These are phyloP conservation scores for Shiraia sp. DNA, from an alignment of 2,329 filamentous ascomycete genomes.

Conservation along the genomic window DNA sequence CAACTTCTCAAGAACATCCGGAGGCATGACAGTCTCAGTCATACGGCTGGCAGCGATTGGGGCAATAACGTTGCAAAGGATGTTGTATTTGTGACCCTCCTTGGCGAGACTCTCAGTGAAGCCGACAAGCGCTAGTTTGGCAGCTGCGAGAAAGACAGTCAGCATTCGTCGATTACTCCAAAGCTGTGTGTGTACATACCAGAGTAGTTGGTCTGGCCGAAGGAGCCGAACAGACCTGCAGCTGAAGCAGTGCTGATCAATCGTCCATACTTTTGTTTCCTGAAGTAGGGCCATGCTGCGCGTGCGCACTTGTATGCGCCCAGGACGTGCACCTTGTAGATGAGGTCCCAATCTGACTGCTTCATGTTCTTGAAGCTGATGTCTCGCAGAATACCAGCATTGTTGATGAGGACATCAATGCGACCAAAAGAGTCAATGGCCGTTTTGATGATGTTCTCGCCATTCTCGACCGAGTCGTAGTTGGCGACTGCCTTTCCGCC, in stretches of 20 bases:
- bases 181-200: constrained; percentile 47
- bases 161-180: constrained; percentile 21
- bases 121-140: constrained; percentile 92
- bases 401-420: constrained; percentile 95
- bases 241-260: constrained; percentile 98
- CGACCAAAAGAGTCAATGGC: constrained; percentile 81
- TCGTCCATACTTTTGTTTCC: constrained; percentile 97
- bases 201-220: constrained; percentile 96
- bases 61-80: constrained; percentile 90
- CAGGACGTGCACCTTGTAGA: constrained; percentile 88
- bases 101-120: constrained; percentile 98
- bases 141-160: constrained; percentile 57
- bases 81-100: constrained; percentile 98
- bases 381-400: constrained; percentile 93
- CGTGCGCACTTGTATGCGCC: constrained; percentile 94
- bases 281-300: constrained; percentile 96
- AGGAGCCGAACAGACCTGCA: constrained; percentile 91
- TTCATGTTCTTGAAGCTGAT: constrained; percentile 99
- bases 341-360: constrained; percentile 94
- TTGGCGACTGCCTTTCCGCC: constrained; percentile 97
- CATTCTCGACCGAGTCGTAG: constrained; percentile 93
- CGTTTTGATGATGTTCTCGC: constrained; percentile 91
- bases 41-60: constrained; percentile 94
- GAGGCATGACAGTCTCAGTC: constrained; percentile 94
- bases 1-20: constrained; percentile 82